Evolutionary conservation across 768 basidiomycete genomes (phyloP).

Genomic region (Serendipita vermifera): DNA sequence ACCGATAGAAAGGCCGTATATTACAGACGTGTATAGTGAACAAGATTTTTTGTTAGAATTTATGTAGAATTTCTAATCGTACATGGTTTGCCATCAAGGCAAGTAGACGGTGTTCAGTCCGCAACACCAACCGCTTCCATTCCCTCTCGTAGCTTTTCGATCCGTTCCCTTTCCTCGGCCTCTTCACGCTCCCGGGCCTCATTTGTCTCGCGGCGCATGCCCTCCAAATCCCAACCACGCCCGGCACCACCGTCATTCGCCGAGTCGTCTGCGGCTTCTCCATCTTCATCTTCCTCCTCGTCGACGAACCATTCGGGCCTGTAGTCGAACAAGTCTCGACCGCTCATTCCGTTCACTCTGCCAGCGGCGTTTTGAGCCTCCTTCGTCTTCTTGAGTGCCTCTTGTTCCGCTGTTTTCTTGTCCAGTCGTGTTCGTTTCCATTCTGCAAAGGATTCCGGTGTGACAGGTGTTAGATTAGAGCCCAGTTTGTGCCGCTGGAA

Average conservation of each 20-base stretch:
- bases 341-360: slow-evolving; percentile 87
- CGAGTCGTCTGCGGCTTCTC: neutral
- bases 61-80: no score
- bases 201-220: slow-evolving; percentile 51
- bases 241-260: slow-evolving; percentile 17
- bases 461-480: slow-evolving; percentile 81
- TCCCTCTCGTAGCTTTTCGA: neutral
- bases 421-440: slow-evolving; percentile 95
- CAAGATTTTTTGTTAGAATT: no score
- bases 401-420: slow-evolving; percentile 86
- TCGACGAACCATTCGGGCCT: slow-evolving; percentile 91
- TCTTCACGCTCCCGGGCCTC: slow-evolving; percentile 31
- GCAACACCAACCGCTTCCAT: no score
- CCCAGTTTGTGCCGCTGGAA: slow-evolving; percentile 87
- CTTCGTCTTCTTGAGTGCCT: slow-evolving; percentile 71
- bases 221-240: slow-evolving; percentile 37
- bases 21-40: no score
- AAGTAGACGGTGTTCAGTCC: no score
- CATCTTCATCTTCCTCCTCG: slow-evolving; percentile 37
- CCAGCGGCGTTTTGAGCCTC: slow-evolving; percentile 70
- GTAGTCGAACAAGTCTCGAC: slow-evolving; percentile 92
- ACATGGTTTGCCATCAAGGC: no score
- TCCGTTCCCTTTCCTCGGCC: slow-evolving; percentile 18
- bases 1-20: no score
- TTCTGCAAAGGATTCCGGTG: slow-evolving; percentile 73